Evolutionary conservation across 345 rosid genomes (phyloP).

Genomic region (Aegle marmelos): DNA sequence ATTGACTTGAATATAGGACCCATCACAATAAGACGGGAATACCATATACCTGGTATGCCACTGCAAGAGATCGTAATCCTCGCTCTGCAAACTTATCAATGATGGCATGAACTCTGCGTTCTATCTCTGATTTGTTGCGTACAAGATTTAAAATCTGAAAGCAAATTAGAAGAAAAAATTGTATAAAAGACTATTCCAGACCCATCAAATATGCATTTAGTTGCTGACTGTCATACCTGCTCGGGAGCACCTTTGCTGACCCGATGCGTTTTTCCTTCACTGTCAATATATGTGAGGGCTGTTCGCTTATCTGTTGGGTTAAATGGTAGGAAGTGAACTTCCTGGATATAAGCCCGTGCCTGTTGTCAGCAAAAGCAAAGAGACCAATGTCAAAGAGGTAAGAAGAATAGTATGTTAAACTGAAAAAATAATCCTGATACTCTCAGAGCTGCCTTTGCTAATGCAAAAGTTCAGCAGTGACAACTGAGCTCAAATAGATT

Average conservation of each 20-base stretch:
- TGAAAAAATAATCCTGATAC: neutral
- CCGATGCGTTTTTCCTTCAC: constrained; percentile 51
- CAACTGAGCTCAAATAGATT: neutral
- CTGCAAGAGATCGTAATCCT: constrained; percentile 64
- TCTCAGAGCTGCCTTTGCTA: neutral
- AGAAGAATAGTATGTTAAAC: neutral
- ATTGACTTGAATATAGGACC: neutral
- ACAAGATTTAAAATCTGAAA: constrained; percentile 50
- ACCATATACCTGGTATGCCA: constrained; percentile 49
- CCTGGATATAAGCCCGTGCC: constrained; percentile 61
- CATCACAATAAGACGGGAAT: neutral
- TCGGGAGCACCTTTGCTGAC: constrained; percentile 77
- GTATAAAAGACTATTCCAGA: constrained; percentile 7
- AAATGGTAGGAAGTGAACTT: constrained; percentile 63
- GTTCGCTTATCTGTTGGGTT: constrained; percentile 68
- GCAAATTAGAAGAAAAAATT: constrained; percentile 8
- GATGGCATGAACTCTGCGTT: constrained; percentile 53
- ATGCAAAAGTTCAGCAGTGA: neutral
- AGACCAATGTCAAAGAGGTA: constrained; percentile 8
- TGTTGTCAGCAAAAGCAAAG: constrained; percentile 9
- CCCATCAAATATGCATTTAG: neutral
- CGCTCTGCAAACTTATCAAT: constrained; percentile 59
- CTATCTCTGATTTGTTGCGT: constrained; percentile 52
- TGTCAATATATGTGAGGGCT: constrained; percentile 51
- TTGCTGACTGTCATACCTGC: constrained; percentile 34